Percentiles rank a stretch among this genome's conserved stretches.
These are phyloP conservation scores for Geotrichum phurueaensis DNA, from an alignment of 1,139 yeast genomes.

Conservation along the genomic window DNA sequence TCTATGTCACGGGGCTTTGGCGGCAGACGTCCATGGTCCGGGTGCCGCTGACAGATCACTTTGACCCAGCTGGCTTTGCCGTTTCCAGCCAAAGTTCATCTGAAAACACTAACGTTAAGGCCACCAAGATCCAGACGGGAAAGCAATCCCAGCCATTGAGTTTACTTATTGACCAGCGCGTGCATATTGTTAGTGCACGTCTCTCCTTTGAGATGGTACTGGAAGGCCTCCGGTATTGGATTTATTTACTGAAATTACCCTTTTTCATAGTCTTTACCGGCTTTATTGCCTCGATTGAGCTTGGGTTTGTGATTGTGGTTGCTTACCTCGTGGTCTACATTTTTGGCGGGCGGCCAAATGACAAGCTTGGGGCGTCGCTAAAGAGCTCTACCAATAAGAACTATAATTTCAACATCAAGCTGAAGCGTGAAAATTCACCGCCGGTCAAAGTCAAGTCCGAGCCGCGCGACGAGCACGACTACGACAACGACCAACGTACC, in stretches of 20 bases:
- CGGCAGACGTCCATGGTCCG: conserved; percentile 1
- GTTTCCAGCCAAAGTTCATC: not conserved
- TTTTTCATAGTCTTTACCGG: conserved; percentile 1
- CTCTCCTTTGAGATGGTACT: conserved; percentile 1
- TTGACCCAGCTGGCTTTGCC: conserved; percentile 2
- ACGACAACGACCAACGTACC: not conserved
- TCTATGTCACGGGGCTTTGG: not conserved
- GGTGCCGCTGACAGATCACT: conserved; percentile 4
- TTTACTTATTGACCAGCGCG: not conserved
- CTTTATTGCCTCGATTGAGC: conserved; percentile 2
- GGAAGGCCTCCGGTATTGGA: conserved; percentile 7
- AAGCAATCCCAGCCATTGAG: not conserved
- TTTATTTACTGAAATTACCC: conserved; percentile 1
- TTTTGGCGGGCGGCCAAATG: not conserved
- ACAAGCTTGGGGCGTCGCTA: not conserved
- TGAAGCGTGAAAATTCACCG: not conserved
- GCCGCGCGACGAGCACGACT: not conserved
- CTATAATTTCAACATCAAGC: not conserved
- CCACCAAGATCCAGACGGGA: not conserved
- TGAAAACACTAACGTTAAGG: not conserved
- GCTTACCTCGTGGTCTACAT: conserved; percentile 1
- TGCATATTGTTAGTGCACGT: not conserved
- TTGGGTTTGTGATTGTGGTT: not conserved
- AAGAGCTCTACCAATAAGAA: too few species aligned
- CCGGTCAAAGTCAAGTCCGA: not conserved